These are phyloP conservation scores for Aspergillus uvarum DNA, from an alignment of 2,329 filamentous ascomycete genomes.

Conservation along the genomic window DNA sequence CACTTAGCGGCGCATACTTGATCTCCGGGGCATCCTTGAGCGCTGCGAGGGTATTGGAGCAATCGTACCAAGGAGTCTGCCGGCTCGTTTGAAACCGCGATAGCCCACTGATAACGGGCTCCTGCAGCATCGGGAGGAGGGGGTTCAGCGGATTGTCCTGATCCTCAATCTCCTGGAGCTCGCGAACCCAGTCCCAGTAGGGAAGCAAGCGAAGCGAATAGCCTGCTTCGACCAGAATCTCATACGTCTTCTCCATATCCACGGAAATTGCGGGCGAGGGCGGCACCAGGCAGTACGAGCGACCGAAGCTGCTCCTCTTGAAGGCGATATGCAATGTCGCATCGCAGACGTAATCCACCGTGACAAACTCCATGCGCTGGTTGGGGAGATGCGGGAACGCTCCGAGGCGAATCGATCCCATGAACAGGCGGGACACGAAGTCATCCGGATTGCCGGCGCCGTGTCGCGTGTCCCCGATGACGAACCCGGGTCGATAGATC, in stretches of 20 bases:
- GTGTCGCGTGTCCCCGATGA: slow-evolving; percentile 65
- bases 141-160: slow-evolving; percentile 9
- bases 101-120: slow-evolving; percentile 30
- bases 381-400: slow-evolving; percentile 11
- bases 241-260: slow-evolving; percentile 9
- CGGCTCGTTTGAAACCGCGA: slow-evolving; percentile 21
- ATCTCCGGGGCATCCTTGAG: slow-evolving; percentile 4
- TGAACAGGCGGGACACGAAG: slow-evolving; percentile 75
- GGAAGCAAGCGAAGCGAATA: not conserved
- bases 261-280: slow-evolving; percentile 10
- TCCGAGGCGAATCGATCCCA: slow-evolving; percentile 74
- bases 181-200: slow-evolving; percentile 7
- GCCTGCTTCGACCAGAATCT: slow-evolving; percentile 7
- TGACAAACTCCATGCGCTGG: slow-evolving; percentile 18
- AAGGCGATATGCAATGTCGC: slow-evolving; percentile 16
- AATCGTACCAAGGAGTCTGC: slow-evolving; percentile 13
- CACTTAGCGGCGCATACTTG: not conserved
- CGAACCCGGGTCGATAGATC: slow-evolving; percentile 75
- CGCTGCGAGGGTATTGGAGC: slow-evolving; percentile 9
- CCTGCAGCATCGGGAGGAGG: slow-evolving; percentile 43
- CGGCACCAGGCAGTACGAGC: slow-evolving; percentile 15
- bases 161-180: not conserved
- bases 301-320: slow-evolving; percentile 9
- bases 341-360: slow-evolving; percentile 13
- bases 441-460: slow-evolving; percentile 70